phyloP scores from a whole-genome alignment of 352 stramenopile species.

The Phytophthora palmivora region DNA sequence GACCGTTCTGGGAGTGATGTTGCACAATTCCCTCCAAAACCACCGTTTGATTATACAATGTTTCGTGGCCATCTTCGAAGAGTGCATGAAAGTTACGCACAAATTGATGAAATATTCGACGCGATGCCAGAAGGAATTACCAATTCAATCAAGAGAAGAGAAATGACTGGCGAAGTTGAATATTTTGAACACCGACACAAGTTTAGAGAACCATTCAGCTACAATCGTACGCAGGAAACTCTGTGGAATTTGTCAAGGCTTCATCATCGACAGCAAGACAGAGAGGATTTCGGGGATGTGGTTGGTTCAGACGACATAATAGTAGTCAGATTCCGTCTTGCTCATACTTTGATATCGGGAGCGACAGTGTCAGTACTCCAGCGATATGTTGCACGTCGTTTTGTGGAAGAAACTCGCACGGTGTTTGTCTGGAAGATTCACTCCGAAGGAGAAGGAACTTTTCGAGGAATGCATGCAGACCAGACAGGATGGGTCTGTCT shows the following conservation, averaged over 20 bases:
- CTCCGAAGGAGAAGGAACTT: constrained; percentile 38
- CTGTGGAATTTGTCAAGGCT: constrained; percentile 26
- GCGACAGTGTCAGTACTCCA: constrained; percentile 17
- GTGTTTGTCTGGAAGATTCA: constrained; percentile 58
- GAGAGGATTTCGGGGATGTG: constrained; percentile 26
- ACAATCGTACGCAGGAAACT: constrained; percentile 17
- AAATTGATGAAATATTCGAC: constrained; percentile 25
- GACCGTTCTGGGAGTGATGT: too few relatives aligned
- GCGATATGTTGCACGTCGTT: constrained; percentile 34
- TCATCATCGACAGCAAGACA: constrained; percentile 21
- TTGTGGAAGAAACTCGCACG: constrained; percentile 44
- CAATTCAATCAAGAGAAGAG: constrained; percentile 8
- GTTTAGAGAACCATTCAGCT: constrained; percentile 26
- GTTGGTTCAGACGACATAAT: constrained; percentile 31
- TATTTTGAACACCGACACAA: constrained; percentile 32
- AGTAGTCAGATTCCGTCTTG: constrained; percentile 34
- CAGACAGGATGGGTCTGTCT: constrained; percentile 53
- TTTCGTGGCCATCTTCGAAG: constrained; percentile 29
- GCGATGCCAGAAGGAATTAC: constrained; percentile 11
- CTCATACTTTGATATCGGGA: constrained; percentile 1
- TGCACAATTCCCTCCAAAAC: not conserved
- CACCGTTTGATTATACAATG: constrained; percentile 33
- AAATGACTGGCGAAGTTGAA: constrained; percentile 15
- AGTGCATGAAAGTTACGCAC: constrained; percentile 26
- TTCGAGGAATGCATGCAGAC: constrained; percentile 52